Evolutionary conservation across 139 green algal species (phyloP).

Genomic region (Mesotaenium endlicherianum): DNA sequence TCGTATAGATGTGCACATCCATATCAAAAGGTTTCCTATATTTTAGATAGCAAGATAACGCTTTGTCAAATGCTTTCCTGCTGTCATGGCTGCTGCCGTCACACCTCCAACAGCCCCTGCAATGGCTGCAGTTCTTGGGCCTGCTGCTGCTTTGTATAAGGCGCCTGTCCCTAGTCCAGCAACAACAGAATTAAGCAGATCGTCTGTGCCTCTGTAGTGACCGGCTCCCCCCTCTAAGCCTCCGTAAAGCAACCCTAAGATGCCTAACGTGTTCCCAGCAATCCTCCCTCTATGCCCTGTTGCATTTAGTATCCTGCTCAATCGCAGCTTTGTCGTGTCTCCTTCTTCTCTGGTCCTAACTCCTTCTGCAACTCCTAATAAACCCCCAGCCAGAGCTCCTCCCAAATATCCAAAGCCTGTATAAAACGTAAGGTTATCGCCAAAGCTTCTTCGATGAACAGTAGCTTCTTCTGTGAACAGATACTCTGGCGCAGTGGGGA

Average conservation of each 20-base stretch:
- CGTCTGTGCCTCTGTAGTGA: slow-evolving; percentile 37
- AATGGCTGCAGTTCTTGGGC: slow-evolving; percentile 50
- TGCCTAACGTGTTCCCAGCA: slow-evolving; percentile 50
- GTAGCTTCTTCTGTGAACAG: slow-evolving; percentile 51
- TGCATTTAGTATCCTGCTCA: slow-evolving; percentile 50
- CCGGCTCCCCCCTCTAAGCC: slow-evolving; percentile 31
- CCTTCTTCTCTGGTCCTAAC: slow-evolving; percentile 30
- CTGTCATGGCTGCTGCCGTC: slow-evolving; percentile 45
- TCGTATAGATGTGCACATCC: too few relatives aligned
- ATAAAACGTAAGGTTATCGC: slow-evolving; percentile 54
- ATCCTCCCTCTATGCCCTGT: slow-evolving; percentile 32
- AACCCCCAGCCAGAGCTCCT: slow-evolving; percentile 14
- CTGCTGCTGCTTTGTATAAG: slow-evolving; percentile 51
- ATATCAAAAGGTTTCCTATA: too few relatives aligned
- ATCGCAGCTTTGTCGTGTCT: slow-evolving; percentile 50
- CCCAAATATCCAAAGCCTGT: slow-evolving; percentile 49
- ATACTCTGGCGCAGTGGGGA: slow-evolving; percentile 38
- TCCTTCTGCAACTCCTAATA: slow-evolving; percentile 26
- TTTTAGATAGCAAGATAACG: slow-evolving; percentile 34
- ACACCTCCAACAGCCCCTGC: slow-evolving; percentile 49
- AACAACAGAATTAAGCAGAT: slow-evolving; percentile 37
- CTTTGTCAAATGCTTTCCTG: slow-evolving; percentile 26
- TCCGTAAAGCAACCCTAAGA: slow-evolving; percentile 50
- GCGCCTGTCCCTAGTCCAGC: slow-evolving; percentile 47
- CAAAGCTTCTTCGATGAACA: slow-evolving; percentile 45